phyloP scores from a whole-genome alignment of 2,329 filamentous ascomycete genomes.

The Didymella pomorum region DNA sequence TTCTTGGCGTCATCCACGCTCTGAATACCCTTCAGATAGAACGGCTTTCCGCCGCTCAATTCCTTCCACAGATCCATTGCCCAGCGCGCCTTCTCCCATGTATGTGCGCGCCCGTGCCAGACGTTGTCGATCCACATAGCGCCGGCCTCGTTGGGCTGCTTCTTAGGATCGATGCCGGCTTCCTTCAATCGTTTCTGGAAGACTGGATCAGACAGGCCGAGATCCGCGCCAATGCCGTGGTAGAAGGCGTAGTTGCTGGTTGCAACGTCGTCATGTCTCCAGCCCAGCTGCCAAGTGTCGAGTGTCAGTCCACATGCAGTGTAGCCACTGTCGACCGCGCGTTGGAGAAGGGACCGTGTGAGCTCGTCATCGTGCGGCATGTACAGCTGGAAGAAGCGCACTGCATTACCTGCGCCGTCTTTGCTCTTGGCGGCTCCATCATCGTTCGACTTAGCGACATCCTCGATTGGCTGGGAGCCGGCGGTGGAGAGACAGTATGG shows the following conservation, averaged over 20 bases:
- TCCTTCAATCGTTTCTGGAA: conserved; percentile 28
- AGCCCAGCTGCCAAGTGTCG: not conserved
- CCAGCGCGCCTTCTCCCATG: conserved; percentile 74
- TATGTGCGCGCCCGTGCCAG: conserved; percentile 69
- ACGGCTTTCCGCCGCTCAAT: not conserved
- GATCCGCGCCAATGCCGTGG: not conserved
- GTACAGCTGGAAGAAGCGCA: not conserved
- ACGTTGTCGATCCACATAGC: conserved; percentile 71
- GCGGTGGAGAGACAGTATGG: not conserved
- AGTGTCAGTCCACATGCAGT: not conserved
- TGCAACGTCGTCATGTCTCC: not conserved
- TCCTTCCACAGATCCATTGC: conserved; percentile 58
- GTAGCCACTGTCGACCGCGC: not conserved
- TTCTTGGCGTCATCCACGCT: not conserved
- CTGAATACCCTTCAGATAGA: not conserved
- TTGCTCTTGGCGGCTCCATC: not conserved
- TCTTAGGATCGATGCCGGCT: conserved; percentile 62
- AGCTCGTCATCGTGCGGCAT: not conserved
- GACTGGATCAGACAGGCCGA: not conserved
- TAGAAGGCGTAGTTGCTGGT: not conserved
- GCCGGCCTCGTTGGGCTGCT: conserved; percentile 62
- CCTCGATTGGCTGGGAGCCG: not conserved
- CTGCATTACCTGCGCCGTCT: not conserved
- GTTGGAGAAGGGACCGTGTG: not conserved
- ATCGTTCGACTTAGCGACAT: not conserved